These are phyloP conservation scores for Colletotrichum caudatum DNA, from an alignment of 2,329 filamentous ascomycete species.

Conservation along the genomic window DNA sequence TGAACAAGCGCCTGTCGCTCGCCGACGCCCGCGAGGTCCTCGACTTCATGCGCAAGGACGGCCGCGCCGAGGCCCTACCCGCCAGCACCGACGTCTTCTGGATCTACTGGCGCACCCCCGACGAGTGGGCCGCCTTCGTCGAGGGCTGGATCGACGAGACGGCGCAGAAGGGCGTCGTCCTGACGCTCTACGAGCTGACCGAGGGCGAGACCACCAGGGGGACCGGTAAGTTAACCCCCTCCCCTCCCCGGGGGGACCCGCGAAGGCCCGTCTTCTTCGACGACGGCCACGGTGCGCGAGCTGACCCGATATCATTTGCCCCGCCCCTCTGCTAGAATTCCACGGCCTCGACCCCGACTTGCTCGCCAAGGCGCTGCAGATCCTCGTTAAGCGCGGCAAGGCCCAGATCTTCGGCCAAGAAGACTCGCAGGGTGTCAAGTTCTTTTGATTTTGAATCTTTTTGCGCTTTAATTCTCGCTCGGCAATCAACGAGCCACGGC, in stretches of 20 bases:
- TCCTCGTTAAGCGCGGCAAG: conserved; percentile 89
- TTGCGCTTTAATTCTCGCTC: background rate
- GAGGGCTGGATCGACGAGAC: conserved; percentile 88
- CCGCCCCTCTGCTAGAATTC: conserved; percentile 70
- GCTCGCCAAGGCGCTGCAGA: conserved; percentile 80
- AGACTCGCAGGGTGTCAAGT: conserved; percentile 93
- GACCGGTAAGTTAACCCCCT: conserved; percentile 64
- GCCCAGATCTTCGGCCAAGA: conserved; percentile 94
- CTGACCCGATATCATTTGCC: conserved; percentile 7
- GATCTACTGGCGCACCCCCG: conserved; percentile 87
- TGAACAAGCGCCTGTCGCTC: conserved; percentile 64
- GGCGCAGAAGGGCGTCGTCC: conserved; percentile 86
- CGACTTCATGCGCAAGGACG: conserved; percentile 69
- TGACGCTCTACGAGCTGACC: conserved; percentile 92
- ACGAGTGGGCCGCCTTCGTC: conserved; percentile 88
- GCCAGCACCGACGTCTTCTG: conserved; percentile 68
- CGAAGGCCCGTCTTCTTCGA: background rate
- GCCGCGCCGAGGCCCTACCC: conserved; percentile 74
- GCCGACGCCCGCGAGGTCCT: conserved; percentile 69
- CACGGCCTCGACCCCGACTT: conserved; percentile 89
- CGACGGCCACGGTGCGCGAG: conserved; percentile 35
- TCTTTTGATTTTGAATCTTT: conserved; percentile 87
- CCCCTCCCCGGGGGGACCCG: background rate
- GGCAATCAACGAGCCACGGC: background rate
- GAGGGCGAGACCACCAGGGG: conserved; percentile 85